Percentiles rank a stretch among this genome's conserved stretches.
Evolutionary conservation across 164 flowering plant genomes (phyloP).

Genomic region (Liquidambar formosana): DNA sequence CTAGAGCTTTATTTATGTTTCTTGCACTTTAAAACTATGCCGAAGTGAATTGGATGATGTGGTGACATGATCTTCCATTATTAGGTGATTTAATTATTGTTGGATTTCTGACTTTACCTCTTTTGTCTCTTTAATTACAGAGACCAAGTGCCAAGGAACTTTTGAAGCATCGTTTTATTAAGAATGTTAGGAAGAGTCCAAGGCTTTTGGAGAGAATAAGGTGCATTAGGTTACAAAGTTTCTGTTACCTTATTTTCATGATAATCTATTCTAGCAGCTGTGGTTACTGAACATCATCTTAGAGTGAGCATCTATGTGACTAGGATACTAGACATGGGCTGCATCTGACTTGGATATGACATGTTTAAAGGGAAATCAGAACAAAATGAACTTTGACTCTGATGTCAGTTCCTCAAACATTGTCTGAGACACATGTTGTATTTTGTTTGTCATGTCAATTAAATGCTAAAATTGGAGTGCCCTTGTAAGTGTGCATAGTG

Average conservation of each 20-base stretch:
- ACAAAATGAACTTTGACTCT: neutral
- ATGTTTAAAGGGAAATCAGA: neutral
- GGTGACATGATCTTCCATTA: neutral
- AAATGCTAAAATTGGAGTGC: neutral
- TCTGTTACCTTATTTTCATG: neutral
- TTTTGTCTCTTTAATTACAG: constrained; percentile 43
- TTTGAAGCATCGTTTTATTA: constrained; percentile 83
- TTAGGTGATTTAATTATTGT: neutral
- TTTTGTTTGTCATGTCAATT: neutral
- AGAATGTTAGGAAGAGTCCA: constrained; percentile 84
- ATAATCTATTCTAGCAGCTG: neutral
- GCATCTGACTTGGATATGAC: neutral
- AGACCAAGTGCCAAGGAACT: constrained; percentile 98
- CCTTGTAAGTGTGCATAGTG: neutral
- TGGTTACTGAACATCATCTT: neutral
- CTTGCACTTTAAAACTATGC: too few relatives aligned
- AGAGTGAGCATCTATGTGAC: neutral
- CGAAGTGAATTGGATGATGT: too few relatives aligned
- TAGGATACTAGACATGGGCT: neutral
- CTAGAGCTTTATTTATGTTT: neutral
- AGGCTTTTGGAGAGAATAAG: constrained; percentile 93
- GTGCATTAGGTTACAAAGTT: constrained; percentile 27
- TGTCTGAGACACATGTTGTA: neutral
- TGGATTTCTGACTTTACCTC: constrained; percentile 5
- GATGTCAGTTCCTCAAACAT: neutral